Evolutionary conservation across 306 rosid genomes (phyloP).

Genomic region (Luffa acutangula): DNA sequence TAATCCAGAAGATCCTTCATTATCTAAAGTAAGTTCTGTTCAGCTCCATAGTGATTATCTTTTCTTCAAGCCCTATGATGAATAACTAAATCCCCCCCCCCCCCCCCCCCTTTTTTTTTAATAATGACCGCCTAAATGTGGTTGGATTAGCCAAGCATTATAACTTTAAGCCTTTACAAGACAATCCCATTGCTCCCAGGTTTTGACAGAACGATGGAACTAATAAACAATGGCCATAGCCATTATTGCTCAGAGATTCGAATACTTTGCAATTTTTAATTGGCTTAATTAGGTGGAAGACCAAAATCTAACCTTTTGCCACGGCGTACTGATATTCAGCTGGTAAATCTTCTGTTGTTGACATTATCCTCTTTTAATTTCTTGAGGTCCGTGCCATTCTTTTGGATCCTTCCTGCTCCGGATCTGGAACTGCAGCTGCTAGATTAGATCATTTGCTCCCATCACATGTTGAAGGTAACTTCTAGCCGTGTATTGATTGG

Average conservation of each 20-base stretch:
- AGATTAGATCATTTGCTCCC: conserved; percentile 88
- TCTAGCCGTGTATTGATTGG: background rate
- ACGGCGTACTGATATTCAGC: background rate
- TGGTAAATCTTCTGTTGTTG: background rate
- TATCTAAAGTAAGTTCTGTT: conserved; percentile 45
- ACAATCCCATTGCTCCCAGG: background rate
- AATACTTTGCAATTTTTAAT: background rate
- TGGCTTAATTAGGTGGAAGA: background rate
- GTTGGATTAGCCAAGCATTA: background rate
- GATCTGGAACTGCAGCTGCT: conserved; percentile 74
- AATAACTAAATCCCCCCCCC: background rate
- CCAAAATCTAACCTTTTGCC: background rate
- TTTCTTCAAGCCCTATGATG: background rate
- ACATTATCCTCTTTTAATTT: background rate
- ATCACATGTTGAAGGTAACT: conserved; percentile 53
- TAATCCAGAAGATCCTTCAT: conserved; percentile 48
- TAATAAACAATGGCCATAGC: background rate
- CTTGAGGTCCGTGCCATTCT: conserved; percentile 68
- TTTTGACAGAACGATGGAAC: background rate
- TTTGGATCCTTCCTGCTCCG: conserved; percentile 90
- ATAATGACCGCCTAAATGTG: background rate
- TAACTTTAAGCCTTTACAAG: background rate
- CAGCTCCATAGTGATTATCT: background rate
- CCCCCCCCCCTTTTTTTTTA: background rate
- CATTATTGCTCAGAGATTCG: background rate